phyloP scores from a whole-genome alignment of 1,284 basidiomycete genomes.

The Phylloporus sp. region DNA sequence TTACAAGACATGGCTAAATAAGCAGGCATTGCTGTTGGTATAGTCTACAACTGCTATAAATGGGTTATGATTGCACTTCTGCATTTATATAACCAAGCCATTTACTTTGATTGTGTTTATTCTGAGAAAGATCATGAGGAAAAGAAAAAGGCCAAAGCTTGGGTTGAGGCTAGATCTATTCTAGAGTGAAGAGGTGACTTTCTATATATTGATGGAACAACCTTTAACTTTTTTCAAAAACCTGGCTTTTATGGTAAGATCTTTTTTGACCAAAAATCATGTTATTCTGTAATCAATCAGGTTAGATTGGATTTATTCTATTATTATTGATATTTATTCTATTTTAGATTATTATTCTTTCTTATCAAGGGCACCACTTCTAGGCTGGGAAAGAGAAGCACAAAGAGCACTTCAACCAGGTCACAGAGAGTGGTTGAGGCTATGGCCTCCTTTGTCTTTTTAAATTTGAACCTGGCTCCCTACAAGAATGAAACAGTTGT shows the following conservation, averaged over 20 bases:
- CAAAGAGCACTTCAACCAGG: too few relatives aligned
- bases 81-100: not conserved
- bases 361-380: too few relatives aligned
- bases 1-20: conserved; percentile 39
- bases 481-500: too few relatives aligned
- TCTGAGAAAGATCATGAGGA: not conserved
- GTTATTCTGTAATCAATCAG: conserved; percentile 18
- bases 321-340: not conserved
- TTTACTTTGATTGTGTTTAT: conserved; percentile 7
- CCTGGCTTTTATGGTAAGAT: conserved; percentile 18
- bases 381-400: too few relatives aligned
- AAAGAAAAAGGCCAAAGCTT: conserved; percentile 4
- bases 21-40: conserved; percentile 37
- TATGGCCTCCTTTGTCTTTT: too few relatives aligned
- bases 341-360: conserved; percentile 15
- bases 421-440: too few relatives aligned
- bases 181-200: conserved; percentile 8
- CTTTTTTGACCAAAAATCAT: conserved; percentile 19
- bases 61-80: conserved; percentile 15
- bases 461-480: too few relatives aligned
- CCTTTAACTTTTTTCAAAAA: conserved; percentile 24
- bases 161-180: not conserved
- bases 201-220: conserved; percentile 16
- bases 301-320: conserved; percentile 4
- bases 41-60: conserved; percentile 34